A percentile compares a stretch with the other conserved stretches of the same genome.
Conservation (phyloP, 2,329 filamentous ascomycete species). For the Penicillium oxalicum region DNA sequence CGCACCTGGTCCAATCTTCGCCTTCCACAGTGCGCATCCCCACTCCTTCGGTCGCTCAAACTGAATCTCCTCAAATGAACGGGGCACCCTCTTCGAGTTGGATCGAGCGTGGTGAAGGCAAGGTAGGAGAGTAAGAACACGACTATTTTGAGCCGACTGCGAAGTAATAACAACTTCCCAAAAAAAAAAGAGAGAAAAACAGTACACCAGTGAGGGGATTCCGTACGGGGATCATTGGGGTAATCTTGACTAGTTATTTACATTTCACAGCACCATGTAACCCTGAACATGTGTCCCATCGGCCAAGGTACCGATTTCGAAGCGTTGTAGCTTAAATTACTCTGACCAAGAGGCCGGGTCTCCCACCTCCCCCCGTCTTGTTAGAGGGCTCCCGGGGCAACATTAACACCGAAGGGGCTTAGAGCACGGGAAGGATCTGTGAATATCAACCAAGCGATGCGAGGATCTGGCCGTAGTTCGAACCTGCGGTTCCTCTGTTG, state of each 20-base stretch:
- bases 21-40: not conserved
- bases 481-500: too few species aligned
- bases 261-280: too few species aligned
- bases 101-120: too few species aligned
- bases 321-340: not conserved
- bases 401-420: conserved; percentile 3
- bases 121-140: too few species aligned
- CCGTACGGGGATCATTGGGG: too few species aligned
- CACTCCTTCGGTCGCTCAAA: not conserved
- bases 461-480: too few species aligned
- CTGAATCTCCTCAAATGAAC: not conserved
- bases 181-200: not conserved
- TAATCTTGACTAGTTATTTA: too few species aligned
- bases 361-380: not conserved
- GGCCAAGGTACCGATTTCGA: not conserved
- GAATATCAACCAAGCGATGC: not conserved
- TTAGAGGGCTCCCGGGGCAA: conserved; percentile 6
- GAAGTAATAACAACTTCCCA: too few species aligned
- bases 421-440: conserved; percentile 3
- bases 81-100: not conserved
- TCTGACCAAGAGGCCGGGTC: not conserved
- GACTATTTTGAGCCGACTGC: too few species aligned
- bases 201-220: too few species aligned
- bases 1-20: not conserved
- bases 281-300: not conserved